Conservation (phyloP, 179 eudicot species). For the Gypsophila paniculata region DNA sequence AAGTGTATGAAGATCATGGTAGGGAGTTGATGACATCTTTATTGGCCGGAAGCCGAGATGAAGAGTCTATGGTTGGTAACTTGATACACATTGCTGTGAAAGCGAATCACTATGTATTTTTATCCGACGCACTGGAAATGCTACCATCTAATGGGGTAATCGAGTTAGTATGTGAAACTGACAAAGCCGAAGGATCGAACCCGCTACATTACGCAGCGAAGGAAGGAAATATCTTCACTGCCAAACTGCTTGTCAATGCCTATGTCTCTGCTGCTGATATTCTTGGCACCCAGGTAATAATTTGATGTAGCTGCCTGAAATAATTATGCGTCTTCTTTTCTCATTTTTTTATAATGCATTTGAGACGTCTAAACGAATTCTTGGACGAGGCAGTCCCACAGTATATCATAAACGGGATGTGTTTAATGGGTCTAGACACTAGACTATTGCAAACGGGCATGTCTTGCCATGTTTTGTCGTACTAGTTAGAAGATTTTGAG, state of each 20-base stretch:
- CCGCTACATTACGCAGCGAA: slow-evolving; percentile 11
- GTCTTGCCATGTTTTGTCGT: too few relatives aligned
- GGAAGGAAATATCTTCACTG: slow-evolving; percentile 14
- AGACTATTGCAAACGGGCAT: too few relatives aligned
- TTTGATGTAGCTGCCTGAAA: neutral
- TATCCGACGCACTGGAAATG: neutral
- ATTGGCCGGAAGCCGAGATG: neutral
- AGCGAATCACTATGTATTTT: slow-evolving; percentile 5
- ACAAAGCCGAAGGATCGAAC: neutral
- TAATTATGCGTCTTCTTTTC: too few relatives aligned
- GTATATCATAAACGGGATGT: too few relatives aligned
- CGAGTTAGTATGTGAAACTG: neutral
- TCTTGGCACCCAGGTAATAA: neutral
- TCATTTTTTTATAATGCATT: too few relatives aligned
- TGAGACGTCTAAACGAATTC: too few relatives aligned
- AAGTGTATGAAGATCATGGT: neutral
- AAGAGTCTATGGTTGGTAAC: neutral
- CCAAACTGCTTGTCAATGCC: slow-evolving; percentile 9
- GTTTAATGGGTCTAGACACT: too few relatives aligned
- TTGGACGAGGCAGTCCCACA: too few relatives aligned
- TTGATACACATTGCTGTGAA: slow-evolving; percentile 5
- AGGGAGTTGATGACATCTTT: slow-evolving; percentile 1
- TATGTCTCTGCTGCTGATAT: neutral
- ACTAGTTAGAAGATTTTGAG: too few relatives aligned
- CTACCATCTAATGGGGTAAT: neutral